A percentile compares a stretch with the other conserved stretches of the same genome.
These are phyloP conservation scores for Scutellaria baicalensis DNA, from an alignment of 257 asterid genomes.

Conservation along the genomic window DNA sequence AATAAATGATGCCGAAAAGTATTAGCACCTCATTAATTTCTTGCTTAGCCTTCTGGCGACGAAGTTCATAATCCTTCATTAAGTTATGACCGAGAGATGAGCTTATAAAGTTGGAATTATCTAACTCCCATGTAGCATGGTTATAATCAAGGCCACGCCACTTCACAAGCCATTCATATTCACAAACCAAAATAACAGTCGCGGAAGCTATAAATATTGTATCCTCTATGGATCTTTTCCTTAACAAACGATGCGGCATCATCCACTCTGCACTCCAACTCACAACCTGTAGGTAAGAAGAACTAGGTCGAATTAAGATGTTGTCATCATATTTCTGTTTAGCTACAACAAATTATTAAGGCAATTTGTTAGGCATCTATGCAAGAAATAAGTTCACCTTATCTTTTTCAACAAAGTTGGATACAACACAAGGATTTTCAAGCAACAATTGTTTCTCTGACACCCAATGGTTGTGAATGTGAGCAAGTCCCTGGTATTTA, in stretches of 20 bases:
- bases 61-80: constrained; percentile 41
- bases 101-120: constrained; percentile 32
- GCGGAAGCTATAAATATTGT: constrained; percentile 22
- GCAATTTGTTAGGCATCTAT: background rate
- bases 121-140: constrained; percentile 70
- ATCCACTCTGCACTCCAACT: constrained; percentile 63
- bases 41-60: constrained; percentile 30
- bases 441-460: constrained; percentile 45
- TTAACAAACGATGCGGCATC: constrained; percentile 54
- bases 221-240: constrained; percentile 44
- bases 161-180: constrained; percentile 69
- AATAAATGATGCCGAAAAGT: background rate
- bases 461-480: constrained; percentile 69
- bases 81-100: constrained; percentile 45
- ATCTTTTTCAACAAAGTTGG: constrained; percentile 29
- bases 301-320: background rate
- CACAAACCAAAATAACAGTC: constrained; percentile 31
- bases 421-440: constrained; percentile 38
- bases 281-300: constrained; percentile 29
- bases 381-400: constrained; percentile 31
- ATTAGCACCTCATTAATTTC: constrained; percentile 44
- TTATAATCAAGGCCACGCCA: constrained; percentile 64
- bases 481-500: constrained; percentile 67
- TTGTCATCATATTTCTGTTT: background rate
- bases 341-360: background rate